A percentile compares a stretch with the other conserved stretches of the same genome.
Evolutionary conservation across 148 eudicot genomes (phyloP).

Genomic region (Gaultheria prostrata): DNA sequence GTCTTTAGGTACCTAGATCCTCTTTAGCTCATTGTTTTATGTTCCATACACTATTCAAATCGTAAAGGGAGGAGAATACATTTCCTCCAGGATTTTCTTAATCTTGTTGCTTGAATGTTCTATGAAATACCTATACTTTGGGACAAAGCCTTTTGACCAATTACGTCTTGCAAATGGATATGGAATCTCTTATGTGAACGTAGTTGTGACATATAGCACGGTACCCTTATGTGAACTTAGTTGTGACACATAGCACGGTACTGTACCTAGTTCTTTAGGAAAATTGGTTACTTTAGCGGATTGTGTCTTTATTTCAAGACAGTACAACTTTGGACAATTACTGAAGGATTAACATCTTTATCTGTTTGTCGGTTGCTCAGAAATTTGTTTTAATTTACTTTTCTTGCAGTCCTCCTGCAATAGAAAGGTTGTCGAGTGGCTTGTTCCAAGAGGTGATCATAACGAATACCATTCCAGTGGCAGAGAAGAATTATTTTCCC

Average conservation of each 20-base stretch:
- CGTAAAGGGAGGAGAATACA: neutral
- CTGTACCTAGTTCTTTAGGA: neutral
- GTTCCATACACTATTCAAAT: neutral
- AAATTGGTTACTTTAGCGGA: neutral
- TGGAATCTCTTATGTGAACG: neutral
- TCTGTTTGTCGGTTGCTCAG: neutral
- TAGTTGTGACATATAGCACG: neutral
- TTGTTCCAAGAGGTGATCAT: conserved; percentile 65
- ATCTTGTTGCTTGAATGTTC: conserved; percentile 1
- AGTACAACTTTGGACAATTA: neutral
- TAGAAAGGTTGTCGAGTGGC: conserved; percentile 66
- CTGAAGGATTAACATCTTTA: neutral
- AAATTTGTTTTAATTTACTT: conserved; percentile 33
- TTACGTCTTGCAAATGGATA: neutral
- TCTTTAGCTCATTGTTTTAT: conserved; percentile 9
- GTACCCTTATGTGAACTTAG: neutral
- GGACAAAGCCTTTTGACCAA: neutral
- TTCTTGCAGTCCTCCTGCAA: conserved; percentile 59
- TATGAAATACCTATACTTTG: neutral
- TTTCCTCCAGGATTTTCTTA: neutral
- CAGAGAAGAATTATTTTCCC: conserved; percentile 58
- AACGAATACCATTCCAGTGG: conserved; percentile 59
- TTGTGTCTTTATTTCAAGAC: neutral
- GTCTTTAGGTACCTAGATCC: conserved; percentile 52
- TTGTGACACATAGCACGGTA: neutral